Evolutionary conservation across 2,329 filamentous ascomycete species (phyloP).

Genomic region (Trichothecium roseum): DNA sequence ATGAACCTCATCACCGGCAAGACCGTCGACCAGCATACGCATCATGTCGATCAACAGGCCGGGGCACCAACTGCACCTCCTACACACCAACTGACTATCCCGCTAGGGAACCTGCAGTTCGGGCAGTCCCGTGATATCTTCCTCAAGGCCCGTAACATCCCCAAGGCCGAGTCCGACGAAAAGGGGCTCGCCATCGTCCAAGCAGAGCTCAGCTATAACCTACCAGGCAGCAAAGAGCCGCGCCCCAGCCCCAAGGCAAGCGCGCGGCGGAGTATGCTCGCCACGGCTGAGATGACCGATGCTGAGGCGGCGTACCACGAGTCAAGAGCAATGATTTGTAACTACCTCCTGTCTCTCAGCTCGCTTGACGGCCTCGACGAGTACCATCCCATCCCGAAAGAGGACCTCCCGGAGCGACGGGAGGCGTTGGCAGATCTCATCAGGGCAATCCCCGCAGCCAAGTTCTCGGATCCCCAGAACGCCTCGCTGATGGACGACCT

Average conservation of each 20-base stretch:
- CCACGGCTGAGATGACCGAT: constrained; percentile 13
- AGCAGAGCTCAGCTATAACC: constrained; percentile 21
- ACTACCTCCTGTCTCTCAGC: constrained; percentile 32
- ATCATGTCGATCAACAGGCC: constrained; percentile 6
- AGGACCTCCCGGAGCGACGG: constrained; percentile 10
- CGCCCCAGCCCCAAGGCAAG: not conserved
- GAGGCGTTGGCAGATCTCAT: constrained; percentile 20
- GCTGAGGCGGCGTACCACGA: constrained; percentile 38
- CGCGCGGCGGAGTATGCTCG: constrained; percentile 9
- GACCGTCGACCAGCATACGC: constrained; percentile 22
- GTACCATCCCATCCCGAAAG: constrained; percentile 22
- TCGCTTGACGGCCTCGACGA: too few relatives aligned
- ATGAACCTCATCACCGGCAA: constrained; percentile 28
- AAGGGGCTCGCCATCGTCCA: constrained; percentile 16
- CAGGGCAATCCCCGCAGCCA: constrained; percentile 20
- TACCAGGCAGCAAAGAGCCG: constrained; percentile 10
- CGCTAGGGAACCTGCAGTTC: constrained; percentile 44
- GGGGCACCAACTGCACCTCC: constrained; percentile 9
- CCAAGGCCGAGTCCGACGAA: constrained; percentile 6
- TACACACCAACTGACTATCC: constrained; percentile 25
- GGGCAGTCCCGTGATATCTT: constrained; percentile 50
- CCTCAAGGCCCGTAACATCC: constrained; percentile 21
- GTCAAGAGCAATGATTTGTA: constrained; percentile 38
- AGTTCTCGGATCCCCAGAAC: constrained; percentile 28
- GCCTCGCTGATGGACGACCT: constrained; percentile 39